Evolutionary conservation across 768 basidiomycete species (phyloP), one percentile per base, ranked within the genome.

Genomic region (Pisolithus sp.): DNA sequence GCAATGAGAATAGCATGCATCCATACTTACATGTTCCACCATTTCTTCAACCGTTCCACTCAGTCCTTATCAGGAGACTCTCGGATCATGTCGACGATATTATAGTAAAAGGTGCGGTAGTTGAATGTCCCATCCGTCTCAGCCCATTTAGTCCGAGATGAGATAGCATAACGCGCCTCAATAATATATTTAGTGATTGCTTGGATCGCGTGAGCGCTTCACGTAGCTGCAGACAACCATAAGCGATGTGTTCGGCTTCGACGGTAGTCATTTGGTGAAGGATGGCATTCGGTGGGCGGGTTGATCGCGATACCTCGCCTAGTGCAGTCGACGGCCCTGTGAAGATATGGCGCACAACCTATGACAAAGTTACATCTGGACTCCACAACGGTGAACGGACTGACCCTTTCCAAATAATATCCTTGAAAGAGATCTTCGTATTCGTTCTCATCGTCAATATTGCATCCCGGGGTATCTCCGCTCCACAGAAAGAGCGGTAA

Each of bases 221-320:
- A 34, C 53, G 13, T 52, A 57, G 53, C 34, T 55, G 57, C 7
- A 58, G n/a, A 9, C 53, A 49, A 2, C 30, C 18, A 45, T 57
- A 57, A 10, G 53, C 45, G 21, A 57, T 55, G 48, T 55, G 50
- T 13, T 36, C 47, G 0, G 51, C 30, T 39, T 49, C 49, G 3
- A 57, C 40, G 4, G 17, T 50, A n/a, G 42, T 54, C 57, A 57
- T 55, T 10, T 48, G 28, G 41, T 55, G 48, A n/a, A 57, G 36
- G 6, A 40, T 21, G 0, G 57, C 46, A 26, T 55, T 57, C 13
- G 43, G 50, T 15, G 51, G 41, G 23, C 46, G 13, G 9, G 46
- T 48, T 9, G 34, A 42, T 1, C 21, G 10, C 0, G 10, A 28
- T 18, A 46, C 43, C 18, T 34, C 40, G 4, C 40, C 30, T 30